phyloP scores from a whole-genome alignment of 2,329 filamentous ascomycete genomes.

The Colletotrichum cereale region DNA sequence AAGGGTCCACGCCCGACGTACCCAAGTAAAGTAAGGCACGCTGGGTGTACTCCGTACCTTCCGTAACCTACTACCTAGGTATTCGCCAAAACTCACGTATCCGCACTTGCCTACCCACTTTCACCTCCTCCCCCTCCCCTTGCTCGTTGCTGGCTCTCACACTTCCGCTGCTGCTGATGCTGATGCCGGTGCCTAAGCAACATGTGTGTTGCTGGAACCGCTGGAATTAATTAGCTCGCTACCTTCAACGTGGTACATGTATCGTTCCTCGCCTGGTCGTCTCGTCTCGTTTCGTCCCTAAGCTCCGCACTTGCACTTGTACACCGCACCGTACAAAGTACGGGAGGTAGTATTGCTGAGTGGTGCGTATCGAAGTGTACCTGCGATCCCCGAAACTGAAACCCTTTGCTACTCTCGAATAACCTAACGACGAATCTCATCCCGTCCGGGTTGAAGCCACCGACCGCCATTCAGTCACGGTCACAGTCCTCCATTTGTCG shows the following conservation, averaged over 20 bases:
- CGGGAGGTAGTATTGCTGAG: not conserved
- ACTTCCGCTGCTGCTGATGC: not conserved
- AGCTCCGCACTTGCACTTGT: conserved; percentile 29
- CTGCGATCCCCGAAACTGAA: conserved; percentile 41
- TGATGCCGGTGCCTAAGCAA: not conserved
- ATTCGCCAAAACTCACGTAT: conserved; percentile 17
- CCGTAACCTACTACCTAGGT: conserved; percentile 6
- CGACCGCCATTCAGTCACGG: conserved; percentile 33
- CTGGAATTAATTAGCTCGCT: conserved; percentile 5
- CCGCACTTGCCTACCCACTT: conserved; percentile 7
- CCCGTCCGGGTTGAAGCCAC: conserved; percentile 38
- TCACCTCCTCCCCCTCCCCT: not conserved
- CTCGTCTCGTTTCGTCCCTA: conserved; percentile 27
- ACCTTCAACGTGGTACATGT: conserved; percentile 25
- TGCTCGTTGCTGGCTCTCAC: not conserved
- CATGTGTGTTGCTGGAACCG: not conserved
- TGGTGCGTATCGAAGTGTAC: conserved; percentile 3
- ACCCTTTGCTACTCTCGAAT: conserved; percentile 40
- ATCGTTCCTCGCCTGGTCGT: not conserved
- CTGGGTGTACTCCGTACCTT: conserved; percentile 27
- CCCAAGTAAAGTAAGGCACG: conserved; percentile 20
- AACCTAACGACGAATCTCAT: conserved; percentile 37
- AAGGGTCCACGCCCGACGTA: conserved; percentile 36
- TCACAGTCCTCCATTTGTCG: conserved; percentile 20
- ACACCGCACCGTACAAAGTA: conserved; percentile 3